Evolutionary conservation across 2,329 filamentous ascomycete species (phyloP).

Genomic region (Xylariaceae sp.): DNA sequence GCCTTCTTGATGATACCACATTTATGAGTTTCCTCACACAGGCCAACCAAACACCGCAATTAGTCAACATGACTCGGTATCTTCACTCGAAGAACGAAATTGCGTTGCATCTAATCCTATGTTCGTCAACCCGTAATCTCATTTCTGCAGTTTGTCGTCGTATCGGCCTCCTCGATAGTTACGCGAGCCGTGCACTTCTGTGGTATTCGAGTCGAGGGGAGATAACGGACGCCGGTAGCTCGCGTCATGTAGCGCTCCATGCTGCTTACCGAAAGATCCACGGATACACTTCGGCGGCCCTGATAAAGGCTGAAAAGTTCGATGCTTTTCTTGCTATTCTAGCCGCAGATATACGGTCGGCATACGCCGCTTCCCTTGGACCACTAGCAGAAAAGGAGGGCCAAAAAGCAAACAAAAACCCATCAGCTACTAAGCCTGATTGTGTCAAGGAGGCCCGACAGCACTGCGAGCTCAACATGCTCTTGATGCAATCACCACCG

Average conservation of each 20-base stretch:
- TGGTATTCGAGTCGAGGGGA: slow-evolving; percentile 43
- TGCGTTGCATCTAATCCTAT: slow-evolving; percentile 60
- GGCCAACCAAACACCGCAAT: slow-evolving; percentile 33
- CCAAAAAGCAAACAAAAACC: slow-evolving; percentile 40
- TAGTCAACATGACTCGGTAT: slow-evolving; percentile 45
- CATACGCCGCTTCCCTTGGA: slow-evolving; percentile 44
- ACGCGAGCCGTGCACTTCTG: slow-evolving; percentile 44
- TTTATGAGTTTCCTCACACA: slow-evolving; percentile 46
- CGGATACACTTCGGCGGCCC: slow-evolving; percentile 43
- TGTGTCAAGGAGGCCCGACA: slow-evolving; percentile 36
- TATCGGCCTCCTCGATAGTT: slow-evolving; percentile 50
- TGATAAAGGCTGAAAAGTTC: slow-evolving; percentile 56
- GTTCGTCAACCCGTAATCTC: slow-evolving; percentile 67
- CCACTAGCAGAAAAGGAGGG: slow-evolving; percentile 41
- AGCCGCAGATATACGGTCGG: slow-evolving; percentile 44
- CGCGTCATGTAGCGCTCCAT: slow-evolving; percentile 49
- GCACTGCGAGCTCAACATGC: slow-evolving; percentile 47
- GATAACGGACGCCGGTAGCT: slow-evolving; percentile 39
- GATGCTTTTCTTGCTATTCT: slow-evolving; percentile 54
- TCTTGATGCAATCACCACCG: slow-evolving; percentile 44
- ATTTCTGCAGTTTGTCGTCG: slow-evolving; percentile 63
- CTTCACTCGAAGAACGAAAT: slow-evolving; percentile 52
- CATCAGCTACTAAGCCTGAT: slow-evolving; percentile 37
- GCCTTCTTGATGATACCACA: slow-evolving; percentile 46
- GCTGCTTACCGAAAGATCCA: slow-evolving; percentile 52